Base-by-base conservation (phyloP, 495 filamentous ascomycete species). In the Tuber aestivum region DNA sequence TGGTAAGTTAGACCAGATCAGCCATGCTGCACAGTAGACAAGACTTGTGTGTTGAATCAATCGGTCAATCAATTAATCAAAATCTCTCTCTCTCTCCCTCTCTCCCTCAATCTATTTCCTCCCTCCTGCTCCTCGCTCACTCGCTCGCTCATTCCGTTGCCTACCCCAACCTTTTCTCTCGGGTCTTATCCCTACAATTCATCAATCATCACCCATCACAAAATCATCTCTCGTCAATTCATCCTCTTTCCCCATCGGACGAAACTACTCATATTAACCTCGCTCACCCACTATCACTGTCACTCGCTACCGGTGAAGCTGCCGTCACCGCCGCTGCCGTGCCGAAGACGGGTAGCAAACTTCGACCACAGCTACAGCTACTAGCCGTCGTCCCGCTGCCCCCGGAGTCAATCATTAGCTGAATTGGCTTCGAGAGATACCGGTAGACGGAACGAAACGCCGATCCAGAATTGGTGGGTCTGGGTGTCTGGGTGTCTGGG, bases 161-260 rank as follows among this genome's bases (percentile, higher is more conserved):
- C 20, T 23, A 21, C 41, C 70, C 38, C 48, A 68, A 21, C 74
- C 16, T 56, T 72, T 37, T 73, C 77, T 44, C 44, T 45, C 37
- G 41, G 32, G 61, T 32, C 69, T 48, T 70, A 75, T 70, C 73
- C 56, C 68, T 41, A 74, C 45, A 35, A 41, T n/a, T 38, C 37
- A 40, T 70, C 50, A 35, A 61, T 42, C 72, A 38, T n/a, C 61
- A 32, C 23, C 72, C 44, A 69, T 69, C 37, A 41, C 41, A n/a
- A 37, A 41, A 74, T 70, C 40, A 70, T 74, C 72, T 70, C 42
- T 44, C n/a, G 10, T 32, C 27, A 65, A 27, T 65, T 32, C 56
- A 16, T 65, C n/a, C 14, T 65, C 32, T 65, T 65, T 65, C 16
- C 9, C 56, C 56, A 32, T 65, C 56, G 32, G 56, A 65, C 56